Evolutionary conservation across 2,329 filamentous ascomycete genomes (phyloP).

Genomic region (Colletotrichum tanaceti): DNA sequence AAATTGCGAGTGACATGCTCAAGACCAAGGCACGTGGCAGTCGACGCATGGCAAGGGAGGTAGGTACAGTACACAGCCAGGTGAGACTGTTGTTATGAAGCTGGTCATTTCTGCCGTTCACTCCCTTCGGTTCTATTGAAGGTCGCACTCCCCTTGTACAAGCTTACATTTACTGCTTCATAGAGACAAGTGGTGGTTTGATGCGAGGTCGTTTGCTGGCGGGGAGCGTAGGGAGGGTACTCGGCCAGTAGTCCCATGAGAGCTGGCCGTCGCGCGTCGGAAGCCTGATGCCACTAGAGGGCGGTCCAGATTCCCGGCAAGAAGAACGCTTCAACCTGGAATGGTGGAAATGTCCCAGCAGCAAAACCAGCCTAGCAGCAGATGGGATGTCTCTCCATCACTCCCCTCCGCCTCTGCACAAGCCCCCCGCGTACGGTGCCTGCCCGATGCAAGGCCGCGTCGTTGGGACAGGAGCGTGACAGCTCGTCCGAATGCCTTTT

Average conservation of each 20-base stretch:
- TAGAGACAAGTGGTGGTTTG: no score
- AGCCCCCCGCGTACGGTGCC: neutral
- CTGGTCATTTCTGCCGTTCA: no score
- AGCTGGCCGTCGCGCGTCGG: no score
- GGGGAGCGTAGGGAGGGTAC: no score
- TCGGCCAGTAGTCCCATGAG: no score
- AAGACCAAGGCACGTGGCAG: neutral
- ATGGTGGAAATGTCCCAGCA: neutral
- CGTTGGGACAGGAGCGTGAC: constrained; percentile 20
- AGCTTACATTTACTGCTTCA: no score
- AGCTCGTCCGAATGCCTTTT: neutral
- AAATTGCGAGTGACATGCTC: neutral
- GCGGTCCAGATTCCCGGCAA: neutral
- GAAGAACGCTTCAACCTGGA: neutral
- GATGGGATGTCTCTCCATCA: neutral
- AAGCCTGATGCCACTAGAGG: no score
- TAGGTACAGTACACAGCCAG: neutral
- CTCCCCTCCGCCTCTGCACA: neutral
- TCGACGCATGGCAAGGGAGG: neutral
- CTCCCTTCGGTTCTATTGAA: neutral
- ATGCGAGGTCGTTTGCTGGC: no score
- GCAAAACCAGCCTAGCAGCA: constrained; percentile 2
- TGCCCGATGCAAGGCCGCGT: constrained; percentile 1
- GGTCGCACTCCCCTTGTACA: neutral
- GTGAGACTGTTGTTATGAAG: neutral